Evolutionary conservation across 768 basidiomycete species (phyloP).

Genomic region (Dictyophora rubrovolvata): DNA sequence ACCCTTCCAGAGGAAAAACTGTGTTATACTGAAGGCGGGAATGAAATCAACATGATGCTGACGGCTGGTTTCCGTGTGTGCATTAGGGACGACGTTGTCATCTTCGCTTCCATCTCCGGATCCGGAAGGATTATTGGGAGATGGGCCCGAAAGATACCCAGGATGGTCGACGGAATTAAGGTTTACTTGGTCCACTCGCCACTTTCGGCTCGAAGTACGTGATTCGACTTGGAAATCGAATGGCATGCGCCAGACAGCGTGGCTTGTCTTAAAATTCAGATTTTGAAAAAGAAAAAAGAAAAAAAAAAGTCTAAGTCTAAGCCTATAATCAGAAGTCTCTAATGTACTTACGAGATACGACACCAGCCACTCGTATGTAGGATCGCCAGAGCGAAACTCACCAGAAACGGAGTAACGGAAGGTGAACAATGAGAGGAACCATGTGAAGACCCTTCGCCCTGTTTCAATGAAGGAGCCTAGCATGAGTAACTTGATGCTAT

Average conservation of each 20-base stretch:
- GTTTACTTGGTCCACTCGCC: conserved; percentile 22
- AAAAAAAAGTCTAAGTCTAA: too few relatives aligned
- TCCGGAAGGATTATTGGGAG: neutral
- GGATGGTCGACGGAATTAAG: neutral
- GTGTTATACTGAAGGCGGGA: conserved; percentile 30
- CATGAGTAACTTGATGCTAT: conserved; percentile 13
- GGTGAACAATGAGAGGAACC: conserved; percentile 6
- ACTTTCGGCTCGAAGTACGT: conserved; percentile 30
- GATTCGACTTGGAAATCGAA: conserved; percentile 33
- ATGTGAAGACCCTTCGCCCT: conserved; percentile 13
- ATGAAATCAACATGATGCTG: conserved; percentile 29
- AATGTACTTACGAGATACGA: conserved; percentile 28
- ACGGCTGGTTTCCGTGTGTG: neutral
- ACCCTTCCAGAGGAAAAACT: conserved; percentile 35
- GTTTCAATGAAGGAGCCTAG: conserved; percentile 16
- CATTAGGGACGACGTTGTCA: neutral
- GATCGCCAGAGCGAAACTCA: conserved; percentile 37
- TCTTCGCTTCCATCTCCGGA: neutral
- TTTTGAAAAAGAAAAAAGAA: neutral
- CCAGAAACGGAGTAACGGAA: conserved; percentile 31
- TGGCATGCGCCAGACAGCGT: conserved; percentile 32
- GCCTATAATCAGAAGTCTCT: neutral
- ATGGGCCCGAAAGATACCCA: neutral
- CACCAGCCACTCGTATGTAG: conserved; percentile 40
- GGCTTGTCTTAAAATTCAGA: conserved; percentile 22